Evolutionary conservation across 2,329 filamentous ascomycete genomes (phyloP), one percentile per base, ranked within the genome.

Genomic region (Purpureocillium lavendulum): DNA sequence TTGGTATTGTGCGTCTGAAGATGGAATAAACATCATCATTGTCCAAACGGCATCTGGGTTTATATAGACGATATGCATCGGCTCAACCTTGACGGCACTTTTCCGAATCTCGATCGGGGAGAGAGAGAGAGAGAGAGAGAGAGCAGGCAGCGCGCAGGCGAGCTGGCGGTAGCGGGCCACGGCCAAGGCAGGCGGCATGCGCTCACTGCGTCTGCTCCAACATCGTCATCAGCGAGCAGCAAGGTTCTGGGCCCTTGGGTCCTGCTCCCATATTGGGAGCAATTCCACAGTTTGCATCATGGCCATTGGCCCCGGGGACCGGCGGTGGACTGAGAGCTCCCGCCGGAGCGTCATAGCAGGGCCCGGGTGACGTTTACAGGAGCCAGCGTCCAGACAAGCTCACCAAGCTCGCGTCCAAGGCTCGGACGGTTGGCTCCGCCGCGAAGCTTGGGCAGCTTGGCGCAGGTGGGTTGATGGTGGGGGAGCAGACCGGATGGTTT

Each of bases 361-460:
- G 36, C 11, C 31, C 13, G 30, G 14, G 36, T 38, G 36, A 39
- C 36, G 36, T 33, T 29, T 16, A n/a, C 14, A 12, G 10, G 15
- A 17, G 11, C 10, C 24, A 28, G 4, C 10, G 26, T 2, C 3
- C 15, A 10, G 17, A 33, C 31, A 33, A 33, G 31, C 15, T n/a
- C 16, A 33, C 16, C 31, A 33, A 33, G 15, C 21, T 26, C 21
- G 5, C 30, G 33, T 16, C 11, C 30, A 14, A 40, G 33, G 16
- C 36, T 40, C 44, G 44, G 40, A 46, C 44, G 40, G 33, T 37
- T 33, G 4, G 8, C 16, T 30, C 35, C 35, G 35, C 16, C 15
- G 26, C 6, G 9, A 36, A 17, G 24, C 21, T 26, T 26, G 21
- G 21, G 21, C 21, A 26, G 6, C 6, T 26, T 26, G 21, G 21